phyloP scores from a whole-genome alignment of 306 rosid genomes.

The Heteromeles arbutifolia region DNA sequence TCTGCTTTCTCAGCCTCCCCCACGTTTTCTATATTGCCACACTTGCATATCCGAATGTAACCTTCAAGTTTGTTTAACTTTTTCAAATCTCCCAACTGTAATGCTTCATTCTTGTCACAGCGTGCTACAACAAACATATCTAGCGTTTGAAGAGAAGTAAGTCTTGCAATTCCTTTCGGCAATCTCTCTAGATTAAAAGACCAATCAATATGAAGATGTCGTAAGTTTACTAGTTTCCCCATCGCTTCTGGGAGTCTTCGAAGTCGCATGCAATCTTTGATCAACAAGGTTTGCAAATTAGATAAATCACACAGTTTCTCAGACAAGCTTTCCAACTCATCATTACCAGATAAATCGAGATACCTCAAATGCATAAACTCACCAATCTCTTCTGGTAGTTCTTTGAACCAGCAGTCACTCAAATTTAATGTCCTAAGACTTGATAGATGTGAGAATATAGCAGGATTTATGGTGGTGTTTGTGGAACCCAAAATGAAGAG shows the following conservation, averaged over 20 bases:
- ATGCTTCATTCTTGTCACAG: background rate
- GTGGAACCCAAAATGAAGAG: background rate
- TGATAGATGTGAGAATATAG: background rate
- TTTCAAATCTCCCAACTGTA: background rate
- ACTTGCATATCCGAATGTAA: background rate
- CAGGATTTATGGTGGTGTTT: background rate
- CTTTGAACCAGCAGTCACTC: background rate
- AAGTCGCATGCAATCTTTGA: background rate
- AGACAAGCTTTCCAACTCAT: background rate
- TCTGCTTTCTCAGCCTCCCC: background rate
- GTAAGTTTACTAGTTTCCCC: constrained; percentile 6
- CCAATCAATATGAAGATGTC: background rate
- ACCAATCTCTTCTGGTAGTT: background rate
- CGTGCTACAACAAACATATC: background rate
- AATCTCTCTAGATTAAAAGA: background rate
- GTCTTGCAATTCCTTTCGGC: constrained; percentile 6
- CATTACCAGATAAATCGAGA: background rate
- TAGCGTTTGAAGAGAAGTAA: background rate
- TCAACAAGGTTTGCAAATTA: background rate
- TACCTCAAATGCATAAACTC: constrained; percentile 5
- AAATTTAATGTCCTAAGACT: background rate
- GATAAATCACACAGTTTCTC: background rate
- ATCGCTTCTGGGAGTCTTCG: constrained; percentile 3
- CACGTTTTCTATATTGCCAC: background rate
- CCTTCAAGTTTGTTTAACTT: background rate